Percentiles rank a stretch among this genome's conserved stretches.
Evolutionary conservation across 345 rosid species (phyloP).

Genomic region (Gynandropsis gynandra): DNA sequence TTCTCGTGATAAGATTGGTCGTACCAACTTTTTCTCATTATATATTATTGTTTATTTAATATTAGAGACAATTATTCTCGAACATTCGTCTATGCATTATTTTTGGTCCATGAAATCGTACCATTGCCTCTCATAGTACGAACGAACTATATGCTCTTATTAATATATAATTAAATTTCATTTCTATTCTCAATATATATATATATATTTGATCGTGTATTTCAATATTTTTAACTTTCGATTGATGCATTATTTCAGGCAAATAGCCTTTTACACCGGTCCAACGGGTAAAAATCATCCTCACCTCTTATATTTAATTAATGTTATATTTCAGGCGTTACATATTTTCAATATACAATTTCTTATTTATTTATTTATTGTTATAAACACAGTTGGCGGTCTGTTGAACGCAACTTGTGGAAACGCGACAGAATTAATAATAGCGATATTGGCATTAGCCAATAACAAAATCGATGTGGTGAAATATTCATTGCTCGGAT

Average conservation of each 20-base stretch:
- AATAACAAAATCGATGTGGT: slow-evolving; percentile 59
- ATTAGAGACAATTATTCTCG: not conserved
- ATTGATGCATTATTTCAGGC: slow-evolving; percentile 40
- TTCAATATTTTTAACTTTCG: not conserved
- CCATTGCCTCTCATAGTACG: too few relatives aligned
- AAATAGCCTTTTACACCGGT: slow-evolving; percentile 74
- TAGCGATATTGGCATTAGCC: slow-evolving; percentile 66
- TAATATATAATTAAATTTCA: too few relatives aligned
- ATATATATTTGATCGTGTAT: not conserved
- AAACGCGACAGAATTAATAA: slow-evolving; percentile 85
- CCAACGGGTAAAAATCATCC: slow-evolving; percentile 64
- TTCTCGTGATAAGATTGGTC: too few relatives aligned
- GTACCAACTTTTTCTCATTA: not conserved
- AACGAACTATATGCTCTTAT: too few relatives aligned
- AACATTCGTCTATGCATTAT: too few relatives aligned
- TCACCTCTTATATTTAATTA: not conserved
- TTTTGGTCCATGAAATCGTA: too few relatives aligned
- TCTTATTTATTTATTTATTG: not conserved
- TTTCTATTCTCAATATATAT: not conserved
- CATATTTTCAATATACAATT: not conserved
- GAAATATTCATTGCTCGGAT: slow-evolving; percentile 83
- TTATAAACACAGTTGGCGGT: slow-evolving; percentile 61
- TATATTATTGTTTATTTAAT: too few relatives aligned
- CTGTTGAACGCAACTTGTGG: slow-evolving; percentile 92
- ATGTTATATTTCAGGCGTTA: not conserved